Base-by-base conservation (phyloP, 352 stramenopile species). In the Globisporangium alternatum region DNA sequence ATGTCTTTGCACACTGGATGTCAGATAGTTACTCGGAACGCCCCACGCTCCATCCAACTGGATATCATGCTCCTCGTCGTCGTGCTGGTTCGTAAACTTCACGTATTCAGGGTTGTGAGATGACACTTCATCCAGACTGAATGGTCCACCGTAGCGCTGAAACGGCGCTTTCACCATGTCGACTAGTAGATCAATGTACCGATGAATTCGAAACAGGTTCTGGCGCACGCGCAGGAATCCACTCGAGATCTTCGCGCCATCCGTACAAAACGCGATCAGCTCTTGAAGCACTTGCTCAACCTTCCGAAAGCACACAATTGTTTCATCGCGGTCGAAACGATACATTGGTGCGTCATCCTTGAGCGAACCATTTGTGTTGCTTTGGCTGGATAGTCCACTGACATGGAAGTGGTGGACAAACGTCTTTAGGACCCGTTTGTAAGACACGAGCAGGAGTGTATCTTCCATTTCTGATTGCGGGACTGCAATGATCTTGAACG, bases 161-260 rank as follows among this genome's bases (percentile, higher is more conserved):
- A 92, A 89, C 8, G 83, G 79, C 28, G 79, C 74, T 58, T 88
- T 87, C 33, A 88, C 77, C 72, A 90, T 86, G 43, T 76, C 67
- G 48, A 90, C 64, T 12, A 92, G 63, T 1, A 90, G 21, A 12
- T 88, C 81, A 25, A 92, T 85, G 54, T 83, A 92, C 9, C 71
- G 65, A 45, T 92, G 78, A 15, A 66, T 78, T 13, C 76, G 71
- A 39, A 90, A 87, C 30, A 90, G 70, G 53, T 70, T 76, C 35
- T 89, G 81, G 0, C 81, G 76, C 19, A 56, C 65, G 62, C 68
- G 71, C 33, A 81, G 59, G 22, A 77, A 64, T 3, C 63, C 62
- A 31, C 22, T 52, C 35, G 66, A 81, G 30, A 60, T 54, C 15
- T 69, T 68, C 10, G 69, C 68, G 6, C 67, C 71, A 19, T 76